phyloP scores from a whole-genome alignment of 1,139 yeast genomes.

The Blastobotrys elegans region DNA sequence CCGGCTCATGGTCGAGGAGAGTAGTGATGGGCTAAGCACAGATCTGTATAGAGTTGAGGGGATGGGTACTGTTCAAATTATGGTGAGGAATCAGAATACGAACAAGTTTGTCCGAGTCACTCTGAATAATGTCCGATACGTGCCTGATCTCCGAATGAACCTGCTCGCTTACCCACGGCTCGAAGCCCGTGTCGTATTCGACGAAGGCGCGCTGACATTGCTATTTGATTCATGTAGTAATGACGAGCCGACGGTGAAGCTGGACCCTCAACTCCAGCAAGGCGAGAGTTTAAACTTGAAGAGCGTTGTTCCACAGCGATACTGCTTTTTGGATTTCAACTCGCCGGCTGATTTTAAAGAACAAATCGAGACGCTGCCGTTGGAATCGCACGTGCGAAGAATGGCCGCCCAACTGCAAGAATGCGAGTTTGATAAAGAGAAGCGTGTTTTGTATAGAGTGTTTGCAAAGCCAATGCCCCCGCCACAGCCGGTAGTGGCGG shows the following conservation, averaged over 20 bases:
- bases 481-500: too few relatives aligned
- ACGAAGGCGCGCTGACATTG: background rate
- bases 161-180: slow-evolving; percentile 5
- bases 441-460: background rate
- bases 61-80: slow-evolving; percentile 10
- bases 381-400: background rate
- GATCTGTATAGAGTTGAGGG: slow-evolving; percentile 12
- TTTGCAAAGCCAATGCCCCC: too few relatives aligned
- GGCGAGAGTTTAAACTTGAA: slow-evolving; percentile 3
- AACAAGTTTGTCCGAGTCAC: slow-evolving; percentile 4
- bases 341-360: slow-evolving; percentile 3
- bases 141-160: slow-evolving; percentile 13
- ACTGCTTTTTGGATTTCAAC: slow-evolving; percentile 11
- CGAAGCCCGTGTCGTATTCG: slow-evolving; percentile 4
- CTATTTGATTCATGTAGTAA: background rate
- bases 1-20: background rate
- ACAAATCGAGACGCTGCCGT: slow-evolving; percentile 9
- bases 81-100: slow-evolving; percentile 6
- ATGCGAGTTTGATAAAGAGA: background rate
- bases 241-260: background rate
- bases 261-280: background rate
- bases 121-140: slow-evolving; percentile 12
- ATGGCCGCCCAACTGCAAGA: background rate
- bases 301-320: slow-evolving; percentile 8
- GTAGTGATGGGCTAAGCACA: background rate